Conservation (phyloP, 768 basidiomycete species). For the Punctularia strigosozonata region DNA sequence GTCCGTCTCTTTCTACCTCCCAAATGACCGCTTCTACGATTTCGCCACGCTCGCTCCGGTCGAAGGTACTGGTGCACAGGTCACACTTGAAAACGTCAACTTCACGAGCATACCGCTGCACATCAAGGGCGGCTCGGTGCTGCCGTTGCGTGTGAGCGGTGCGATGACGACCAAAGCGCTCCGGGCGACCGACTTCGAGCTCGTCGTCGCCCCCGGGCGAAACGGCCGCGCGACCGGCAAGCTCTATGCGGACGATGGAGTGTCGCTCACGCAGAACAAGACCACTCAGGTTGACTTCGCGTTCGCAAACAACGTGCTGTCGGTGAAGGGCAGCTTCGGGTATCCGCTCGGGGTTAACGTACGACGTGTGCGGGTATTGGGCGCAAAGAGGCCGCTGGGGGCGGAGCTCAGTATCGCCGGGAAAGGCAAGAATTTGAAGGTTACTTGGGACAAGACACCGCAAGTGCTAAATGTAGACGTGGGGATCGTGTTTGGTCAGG, state of each 20-base stretch:
- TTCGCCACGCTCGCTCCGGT: slow-evolving; percentile 38
- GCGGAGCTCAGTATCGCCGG: too few species aligned
- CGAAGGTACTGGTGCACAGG: slow-evolving; percentile 30
- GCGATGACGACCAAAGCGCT: slow-evolving; percentile 52
- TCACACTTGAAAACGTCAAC: slow-evolving; percentile 34
- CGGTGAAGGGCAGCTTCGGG: slow-evolving; percentile 18
- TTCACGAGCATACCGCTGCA: slow-evolving; percentile 51
- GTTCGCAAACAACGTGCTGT: slow-evolving; percentile 16
- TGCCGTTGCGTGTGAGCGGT: slow-evolving; percentile 42
- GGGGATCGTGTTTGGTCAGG: too few species aligned
- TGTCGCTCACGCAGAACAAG: slow-evolving; percentile 23
- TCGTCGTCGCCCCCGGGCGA: slow-evolving; percentile 45
- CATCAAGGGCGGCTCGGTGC: slow-evolving; percentile 45
- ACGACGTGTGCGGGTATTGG: slow-evolving; percentile 22
- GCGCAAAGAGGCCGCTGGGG: too few species aligned
- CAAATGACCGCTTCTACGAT: slow-evolving; percentile 56
- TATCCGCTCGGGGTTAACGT: slow-evolving; percentile 19
- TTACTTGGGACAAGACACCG: too few species aligned
- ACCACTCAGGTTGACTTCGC: slow-evolving; percentile 19
- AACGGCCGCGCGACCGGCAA: slow-evolving; percentile 38
- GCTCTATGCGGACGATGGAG: slow-evolving; percentile 59
- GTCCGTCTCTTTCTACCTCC: slow-evolving; percentile 49
- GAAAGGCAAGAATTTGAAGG: too few species aligned
- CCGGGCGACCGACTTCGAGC: slow-evolving; percentile 43
- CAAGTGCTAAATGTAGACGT: too few species aligned